A percentile compares a stretch with the other conserved stretches of the same genome.
phyloP scores from a whole-genome alignment of 78 protist species.

The Emiliania huxleyi region DNA sequence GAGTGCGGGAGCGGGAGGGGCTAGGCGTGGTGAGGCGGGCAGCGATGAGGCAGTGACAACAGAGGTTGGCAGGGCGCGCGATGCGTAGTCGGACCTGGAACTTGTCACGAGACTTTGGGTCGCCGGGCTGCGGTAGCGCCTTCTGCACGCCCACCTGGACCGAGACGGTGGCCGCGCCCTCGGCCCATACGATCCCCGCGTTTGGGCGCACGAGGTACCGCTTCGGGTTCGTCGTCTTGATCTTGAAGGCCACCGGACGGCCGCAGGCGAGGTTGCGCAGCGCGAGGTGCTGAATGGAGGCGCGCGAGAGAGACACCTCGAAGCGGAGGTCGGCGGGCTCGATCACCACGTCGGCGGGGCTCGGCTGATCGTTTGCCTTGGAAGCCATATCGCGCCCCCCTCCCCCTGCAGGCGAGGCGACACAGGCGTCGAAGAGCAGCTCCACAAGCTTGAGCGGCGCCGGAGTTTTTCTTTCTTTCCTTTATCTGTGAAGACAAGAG shows the following conservation, averaged over 20 bases:
- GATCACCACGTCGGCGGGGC: background rate
- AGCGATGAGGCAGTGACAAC: too few relatives aligned
- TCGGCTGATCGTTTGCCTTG: too few relatives aligned
- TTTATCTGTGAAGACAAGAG: too few relatives aligned
- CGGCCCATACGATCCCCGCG: background rate
- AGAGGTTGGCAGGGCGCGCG: too few relatives aligned
- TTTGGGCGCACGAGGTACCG: background rate
- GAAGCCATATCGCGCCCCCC: too few relatives aligned
- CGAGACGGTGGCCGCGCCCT: background rate
- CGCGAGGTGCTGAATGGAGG: background rate
- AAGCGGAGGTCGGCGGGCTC: background rate
- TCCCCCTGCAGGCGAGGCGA: too few relatives aligned
- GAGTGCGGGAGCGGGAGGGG: background rate
- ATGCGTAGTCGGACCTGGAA: background rate
- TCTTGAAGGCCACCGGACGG: background rate
- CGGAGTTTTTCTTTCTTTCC: too few relatives aligned
- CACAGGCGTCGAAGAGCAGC: too few relatives aligned
- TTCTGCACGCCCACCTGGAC: background rate
- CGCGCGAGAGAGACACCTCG: background rate
- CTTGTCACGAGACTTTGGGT: background rate
- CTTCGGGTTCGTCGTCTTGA: background rate
- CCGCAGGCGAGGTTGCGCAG: background rate
- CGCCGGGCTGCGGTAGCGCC: background rate
- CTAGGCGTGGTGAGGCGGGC: too few relatives aligned
- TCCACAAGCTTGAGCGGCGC: too few relatives aligned